Evolutionary conservation across 1,284 basidiomycete species (phyloP).

Genomic region (Leccinum solheimii): DNA sequence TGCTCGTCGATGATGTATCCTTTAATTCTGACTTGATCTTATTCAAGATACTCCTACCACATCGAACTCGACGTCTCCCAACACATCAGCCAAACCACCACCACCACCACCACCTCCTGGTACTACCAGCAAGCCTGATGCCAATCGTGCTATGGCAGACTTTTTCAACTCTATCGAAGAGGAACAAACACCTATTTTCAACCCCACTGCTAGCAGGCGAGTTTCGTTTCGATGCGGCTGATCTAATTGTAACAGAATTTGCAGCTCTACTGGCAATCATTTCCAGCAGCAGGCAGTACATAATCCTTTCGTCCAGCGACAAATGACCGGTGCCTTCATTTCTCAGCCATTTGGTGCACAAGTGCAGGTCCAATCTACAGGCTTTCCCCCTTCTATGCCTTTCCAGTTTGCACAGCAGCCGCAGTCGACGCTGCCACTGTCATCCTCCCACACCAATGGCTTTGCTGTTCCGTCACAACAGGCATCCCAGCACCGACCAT

Average conservation of each 20-base stretch:
- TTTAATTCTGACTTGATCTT: slow-evolving; percentile 1
- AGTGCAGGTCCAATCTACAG: slow-evolving; percentile 59
- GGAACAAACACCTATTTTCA: slow-evolving; percentile 76
- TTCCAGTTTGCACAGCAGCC: slow-evolving; percentile 38
- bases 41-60: slow-evolving; percentile 13
- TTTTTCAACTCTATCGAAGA: slow-evolving; percentile 93
- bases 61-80: slow-evolving; percentile 20
- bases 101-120: slow-evolving; percentile 25
- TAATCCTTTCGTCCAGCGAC: slow-evolving; percentile 77
- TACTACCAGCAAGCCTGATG: slow-evolving; percentile 22
- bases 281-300: slow-evolving; percentile 64
- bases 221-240: slow-evolving; percentile 11
- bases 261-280: slow-evolving; percentile 53
- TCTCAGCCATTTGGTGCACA: slow-evolving; percentile 42
- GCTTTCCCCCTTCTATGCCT: slow-evolving; percentile 51
- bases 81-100: slow-evolving; percentile 21
- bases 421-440: slow-evolving; percentile 15
- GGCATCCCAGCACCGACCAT: slow-evolving; percentile 50
- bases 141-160: slow-evolving; percentile 64
- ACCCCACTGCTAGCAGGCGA: slow-evolving; percentile 59
- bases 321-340: slow-evolving; percentile 46
- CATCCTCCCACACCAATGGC: slow-evolving; percentile 41
- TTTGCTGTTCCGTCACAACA: slow-evolving; percentile 41
- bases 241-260: slow-evolving; percentile 15
- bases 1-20: not conserved